Base-by-base conservation (phyloP, 192 early-diverging fungal genomes). In the Rhizophagus clarus region DNA sequence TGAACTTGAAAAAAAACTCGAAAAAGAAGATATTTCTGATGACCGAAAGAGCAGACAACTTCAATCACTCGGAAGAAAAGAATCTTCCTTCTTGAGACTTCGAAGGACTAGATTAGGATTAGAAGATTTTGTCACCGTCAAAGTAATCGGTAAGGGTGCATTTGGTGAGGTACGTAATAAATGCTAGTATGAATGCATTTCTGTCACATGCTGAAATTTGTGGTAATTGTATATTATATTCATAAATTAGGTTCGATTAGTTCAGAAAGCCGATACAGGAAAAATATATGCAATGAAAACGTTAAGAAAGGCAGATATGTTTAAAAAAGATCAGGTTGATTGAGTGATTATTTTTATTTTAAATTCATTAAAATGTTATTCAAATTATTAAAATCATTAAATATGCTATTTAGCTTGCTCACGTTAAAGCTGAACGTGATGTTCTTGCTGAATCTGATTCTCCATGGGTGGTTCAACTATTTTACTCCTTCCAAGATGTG, bases 281-380 rank as follows among this genome's bases (percentile, higher is more conserved):
- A 99, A 99, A 84, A 96, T 99, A 61, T 99, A 95, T 87, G 97
- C 97, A 56, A 97, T 99, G 95, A 99, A 99, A 85, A 96, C 96
- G 12, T 85, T 99, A 61, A 88, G 94, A 60, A 99, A 99, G 81
- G 93, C 91, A 14, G 98, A 98, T 63, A 99, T 99, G 98, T 90
- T 99, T 62, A 98, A 97, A 83, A 98, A 98, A 85, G 96, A 97
- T 86, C 98, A 99, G 85, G 90, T 93, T 12, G 11, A 12, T 45
- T 45, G 83, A 60, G 79, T 37, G 42, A 45, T 26, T 72, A 20
- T 17, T 75, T 67, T 47, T 34, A 47, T 66, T 45, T 66, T 26
- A n/a, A 40, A 49, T 42, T 29, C 29, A 24, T 22, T 28, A 34
- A 34, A 34, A 81, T 29, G 31, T 22, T 37, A 29, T 42, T 75